Evolutionary conservation across 768 basidiomycete species (phyloP), one percentile per base, ranked within the genome.

Genomic region (Kwoniella bestiolae): DNA sequence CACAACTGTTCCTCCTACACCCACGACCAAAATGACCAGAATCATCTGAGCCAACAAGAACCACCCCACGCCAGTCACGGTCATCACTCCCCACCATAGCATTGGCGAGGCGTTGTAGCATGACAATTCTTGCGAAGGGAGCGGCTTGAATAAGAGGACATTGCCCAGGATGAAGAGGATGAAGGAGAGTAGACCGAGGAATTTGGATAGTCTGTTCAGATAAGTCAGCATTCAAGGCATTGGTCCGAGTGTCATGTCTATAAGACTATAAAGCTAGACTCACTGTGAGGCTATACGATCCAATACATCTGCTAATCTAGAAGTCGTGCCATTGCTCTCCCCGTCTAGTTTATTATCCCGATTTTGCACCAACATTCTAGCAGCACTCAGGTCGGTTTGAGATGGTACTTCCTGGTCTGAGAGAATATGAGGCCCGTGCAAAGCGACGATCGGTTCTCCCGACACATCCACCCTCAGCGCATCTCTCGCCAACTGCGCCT

Each of bases 21-120:
- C 70, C 21, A 78, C 66, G 16, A 72, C 61, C 12, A 74, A 49
- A 3, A 71, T 65, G 8, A 77, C 65, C 21, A 74, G 29, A 23
- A 73, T 53, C 21, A 78, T 44, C 56, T 78, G 76, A 45, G 62
- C 63, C 21, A 75, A 26, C n/a, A 78, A 57, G n/a, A 73, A 62
- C 76, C 76, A 78, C 18, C 76, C 76, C 11, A 78, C 72, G 6
- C 63, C 76, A 0, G 67, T 68, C 7, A 78, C 74, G 1, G 56
- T 60, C 70, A 78, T 71, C 25, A 75, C 74, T 2, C 74, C 76
- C 76, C 76, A 78, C 76, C 76, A 78, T 6, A 78, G 66, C 57
- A 72, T 52, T 0, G 76, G 76, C 2, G 69, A 46, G 21, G 74
- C 67, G 41, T 69, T n/a, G 35, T 70, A 73, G 52, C 76, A 78